Conservation (phyloP, 2,329 filamentous ascomycete genomes). For the Clonostachys byssicola region DNA sequence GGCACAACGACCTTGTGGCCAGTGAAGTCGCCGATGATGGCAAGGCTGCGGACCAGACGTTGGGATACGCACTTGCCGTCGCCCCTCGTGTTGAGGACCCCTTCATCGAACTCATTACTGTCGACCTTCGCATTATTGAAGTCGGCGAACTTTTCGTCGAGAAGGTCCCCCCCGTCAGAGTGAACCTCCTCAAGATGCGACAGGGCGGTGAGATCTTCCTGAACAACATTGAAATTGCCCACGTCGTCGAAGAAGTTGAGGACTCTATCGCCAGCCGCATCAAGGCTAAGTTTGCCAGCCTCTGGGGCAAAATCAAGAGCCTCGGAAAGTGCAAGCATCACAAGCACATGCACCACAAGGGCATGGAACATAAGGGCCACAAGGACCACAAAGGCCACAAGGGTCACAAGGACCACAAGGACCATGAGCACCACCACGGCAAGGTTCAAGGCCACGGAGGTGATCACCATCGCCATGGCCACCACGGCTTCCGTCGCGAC, state of each 20-base stretch:
- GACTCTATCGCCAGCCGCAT: conserved; percentile 30
- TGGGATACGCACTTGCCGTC: conserved; percentile 45
- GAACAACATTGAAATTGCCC: conserved; percentile 33
- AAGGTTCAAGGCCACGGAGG: conserved; percentile 15
- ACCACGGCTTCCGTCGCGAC: conserved; percentile 16
- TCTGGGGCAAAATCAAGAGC: conserved; percentile 13
- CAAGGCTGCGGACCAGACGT: conserved; percentile 26
- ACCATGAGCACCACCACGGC: conserved; percentile 5
- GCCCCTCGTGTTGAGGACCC: conserved; percentile 40
- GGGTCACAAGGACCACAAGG: conserved; percentile 5
- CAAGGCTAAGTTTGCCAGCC: conserved; percentile 24
- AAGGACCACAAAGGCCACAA: conserved; percentile 2
- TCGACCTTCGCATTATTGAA: conserved; percentile 57
- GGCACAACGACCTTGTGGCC: conserved; percentile 37
- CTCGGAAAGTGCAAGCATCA: conserved; percentile 11
- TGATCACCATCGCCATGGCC: conserved; percentile 4
- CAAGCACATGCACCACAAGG: conserved; percentile 6
- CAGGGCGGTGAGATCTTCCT: conserved; percentile 51
- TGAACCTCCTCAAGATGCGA: conserved; percentile 56
- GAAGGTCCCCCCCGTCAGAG: conserved; percentile 48
- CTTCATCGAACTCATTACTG: conserved; percentile 43
- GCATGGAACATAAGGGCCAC: conserved; percentile 6
- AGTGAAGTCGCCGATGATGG: conserved; percentile 34
- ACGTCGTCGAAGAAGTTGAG: conserved; percentile 10
- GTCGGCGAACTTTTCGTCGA: conserved; percentile 53